Base-by-base conservation (phyloP, 2,329 filamentous ascomycete species). In the Lanzia echinophila region DNA sequence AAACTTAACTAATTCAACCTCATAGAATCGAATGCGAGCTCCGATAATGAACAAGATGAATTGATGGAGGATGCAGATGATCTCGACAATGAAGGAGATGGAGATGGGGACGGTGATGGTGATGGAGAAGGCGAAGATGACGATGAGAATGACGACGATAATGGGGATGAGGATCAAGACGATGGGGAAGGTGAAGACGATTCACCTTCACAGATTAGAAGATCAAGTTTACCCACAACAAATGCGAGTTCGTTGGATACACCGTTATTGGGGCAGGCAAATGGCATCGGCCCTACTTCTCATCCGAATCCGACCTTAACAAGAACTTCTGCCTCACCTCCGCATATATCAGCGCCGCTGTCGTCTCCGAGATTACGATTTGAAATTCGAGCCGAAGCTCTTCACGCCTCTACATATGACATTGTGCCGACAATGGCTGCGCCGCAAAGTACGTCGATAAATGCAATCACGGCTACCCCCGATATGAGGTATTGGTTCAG, bases 341-440 rank as follows among this genome's bases (percentile, higher is more conserved):
- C 46, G 56, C 64, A 62, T 53, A 53, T 50, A 47, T 64, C 70
- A 65, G 57, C 62, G 58, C 41, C 65, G 67, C 48, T 71, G 70
- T 39, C 73, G 71, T 56, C 76, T 72, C 60, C 69, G 64, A 42
- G 68, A 62, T 57, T 75, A 69, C 82, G 80, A 46, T 86, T 85
- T 1, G 76, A 73, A 47, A 78, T 90, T n/a, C 82, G 88, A 0
- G 78, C 84, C 11, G 90, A 95, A 66, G 87, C 84, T n/a, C 73
- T 95, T 47, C 85, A 79, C 1, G 92, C 94, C 13, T 75, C 78
- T 39, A 81, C 87, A 2, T 99, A 97, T 74, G 94, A 99, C 68
- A 96, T 99, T 56, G 87, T 96, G 1, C 94, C 94, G 1, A 97
- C 94, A 20, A 97, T 97, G 73, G 94, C 94, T 2, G 94, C 94